Base-by-base conservation (phyloP, 176 grass and related monocot species). In the Eleusine indica region DNA sequence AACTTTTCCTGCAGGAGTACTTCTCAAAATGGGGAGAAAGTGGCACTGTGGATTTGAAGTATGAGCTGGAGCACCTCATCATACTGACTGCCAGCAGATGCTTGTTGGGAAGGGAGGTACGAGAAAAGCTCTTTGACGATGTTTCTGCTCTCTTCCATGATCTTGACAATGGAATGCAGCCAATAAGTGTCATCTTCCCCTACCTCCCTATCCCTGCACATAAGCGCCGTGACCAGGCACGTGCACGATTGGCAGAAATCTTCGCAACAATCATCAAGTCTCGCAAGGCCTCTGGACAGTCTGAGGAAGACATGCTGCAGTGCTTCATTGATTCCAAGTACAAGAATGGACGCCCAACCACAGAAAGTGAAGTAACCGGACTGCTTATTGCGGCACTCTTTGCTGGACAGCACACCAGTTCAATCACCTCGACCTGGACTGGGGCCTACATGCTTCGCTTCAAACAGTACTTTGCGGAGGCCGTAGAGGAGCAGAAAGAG, bases 251-350 rank as follows among this genome's bases (percentile, higher is more conserved):
- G 71, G 91, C 93, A 6, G 89, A 90, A 57, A 98, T 98, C 73
- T 98, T 98, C 17, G 49, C 93, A 40, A 88, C 91, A 67, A 98
- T 98, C 74, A 98, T 98, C 74, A 92, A 87, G 32, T 94, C 93
- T 71, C 93, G 96, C 80, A 98, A 98, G 89, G 70, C 76, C 70
- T 93, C 87, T 57, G 91, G 93, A 83, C 87, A 82, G 37, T 79
- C 85, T 0, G 96, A 96, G 76, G 89, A 93, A 82, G 96, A 98
- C 86, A 98, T 98, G 96, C 83, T 98, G 74, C 96, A 98, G 67
- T 95, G 89, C 87, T 98, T 98, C 83, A 98, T 98, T 58, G 93
- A 98, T 66, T 98, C 96, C 42, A 98, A 91, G 87, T 98, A 98
- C 89, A 98, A 96, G 78, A 91, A 94, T 61, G 96, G 96, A 9